Percentiles rank a stretch among this genome's conserved stretches.
phyloP scores from a whole-genome alignment of 2,329 filamentous ascomycete species.

The Neofusicoccum ribis region DNA sequence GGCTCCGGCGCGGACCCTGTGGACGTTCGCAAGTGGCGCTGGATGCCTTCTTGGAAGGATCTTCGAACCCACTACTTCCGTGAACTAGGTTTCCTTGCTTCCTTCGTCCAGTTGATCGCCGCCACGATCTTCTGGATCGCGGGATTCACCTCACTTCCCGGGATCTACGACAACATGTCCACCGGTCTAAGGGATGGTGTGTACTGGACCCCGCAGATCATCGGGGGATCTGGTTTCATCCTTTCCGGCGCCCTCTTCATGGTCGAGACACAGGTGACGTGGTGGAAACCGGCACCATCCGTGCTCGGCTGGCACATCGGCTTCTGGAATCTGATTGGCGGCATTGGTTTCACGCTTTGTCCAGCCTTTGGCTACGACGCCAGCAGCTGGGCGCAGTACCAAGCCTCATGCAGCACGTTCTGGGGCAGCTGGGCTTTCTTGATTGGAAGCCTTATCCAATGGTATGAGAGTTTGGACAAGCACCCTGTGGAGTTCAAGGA shows the following conservation, averaged over 20 bases:
- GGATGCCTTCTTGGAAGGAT: constrained; percentile 60
- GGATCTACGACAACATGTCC: constrained; percentile 54
- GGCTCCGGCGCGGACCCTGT: constrained; percentile 20
- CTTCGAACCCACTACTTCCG: constrained; percentile 61
- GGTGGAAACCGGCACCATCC: constrained; percentile 59
- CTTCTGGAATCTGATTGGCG: constrained; percentile 65
- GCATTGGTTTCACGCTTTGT: constrained; percentile 59
- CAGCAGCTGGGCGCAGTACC: constrained; percentile 35
- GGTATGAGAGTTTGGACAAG: constrained; percentile 38
- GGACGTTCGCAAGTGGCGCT: constrained; percentile 49
- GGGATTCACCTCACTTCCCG: constrained; percentile 61
- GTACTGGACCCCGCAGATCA: constrained; percentile 63
- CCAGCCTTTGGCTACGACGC: constrained; percentile 36
- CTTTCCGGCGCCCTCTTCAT: constrained; percentile 61
- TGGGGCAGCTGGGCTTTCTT: constrained; percentile 39
- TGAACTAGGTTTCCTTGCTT: constrained; percentile 65
- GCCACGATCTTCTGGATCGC: constrained; percentile 66
- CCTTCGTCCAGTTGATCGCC: constrained; percentile 55
- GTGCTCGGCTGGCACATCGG: constrained; percentile 69
- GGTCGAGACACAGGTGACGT: constrained; percentile 64
- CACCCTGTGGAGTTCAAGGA: constrained; percentile 30
- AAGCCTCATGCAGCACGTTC: constrained; percentile 33
- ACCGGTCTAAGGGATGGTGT: constrained; percentile 52
- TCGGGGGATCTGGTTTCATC: constrained; percentile 64
- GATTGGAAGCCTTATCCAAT: constrained; percentile 35